These are phyloP conservation scores for Trichoderma koningiopsis DNA, from an alignment of 2,329 filamentous ascomycete genomes.

Conservation along the genomic window DNA sequence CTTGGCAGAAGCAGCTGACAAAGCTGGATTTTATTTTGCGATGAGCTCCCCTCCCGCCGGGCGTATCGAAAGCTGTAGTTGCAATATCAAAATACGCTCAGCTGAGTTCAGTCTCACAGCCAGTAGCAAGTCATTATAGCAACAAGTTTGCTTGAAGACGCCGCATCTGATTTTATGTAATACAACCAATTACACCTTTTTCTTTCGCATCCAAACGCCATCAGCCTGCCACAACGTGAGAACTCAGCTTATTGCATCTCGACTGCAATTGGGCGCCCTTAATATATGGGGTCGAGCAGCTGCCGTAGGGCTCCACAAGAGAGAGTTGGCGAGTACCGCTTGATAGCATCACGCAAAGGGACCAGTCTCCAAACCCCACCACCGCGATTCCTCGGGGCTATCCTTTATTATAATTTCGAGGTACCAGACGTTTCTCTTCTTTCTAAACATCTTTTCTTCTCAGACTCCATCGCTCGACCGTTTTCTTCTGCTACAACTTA, in stretches of 20 bases:
- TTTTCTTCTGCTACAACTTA: background rate
- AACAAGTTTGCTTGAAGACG: background rate
- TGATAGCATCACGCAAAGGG: slow-evolving; percentile 2
- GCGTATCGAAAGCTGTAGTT: background rate
- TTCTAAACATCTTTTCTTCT: background rate
- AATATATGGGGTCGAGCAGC: background rate
- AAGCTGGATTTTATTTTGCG: background rate
- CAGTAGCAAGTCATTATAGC: background rate
- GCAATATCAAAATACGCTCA: background rate
- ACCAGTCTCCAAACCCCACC: slow-evolving; percentile 10
- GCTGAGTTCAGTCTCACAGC: background rate
- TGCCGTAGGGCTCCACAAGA: background rate
- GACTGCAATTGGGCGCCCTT: background rate
- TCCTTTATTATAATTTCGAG: slow-evolving; percentile 18
- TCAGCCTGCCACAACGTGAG: background rate
- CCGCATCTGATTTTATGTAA: background rate
- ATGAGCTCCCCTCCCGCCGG: slow-evolving; percentile 1
- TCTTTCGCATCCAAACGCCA: background rate
- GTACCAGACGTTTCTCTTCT: background rate
- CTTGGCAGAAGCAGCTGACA: background rate
- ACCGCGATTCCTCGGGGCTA: slow-evolving; percentile 15
- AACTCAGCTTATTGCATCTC: background rate
- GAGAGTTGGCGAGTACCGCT: background rate
- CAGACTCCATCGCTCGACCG: background rate
- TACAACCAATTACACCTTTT: background rate